These are phyloP conservation scores for Phalaenopsis aphrodite DNA, from an alignment of 106 monocot genomes.

Conservation along the genomic window DNA sequence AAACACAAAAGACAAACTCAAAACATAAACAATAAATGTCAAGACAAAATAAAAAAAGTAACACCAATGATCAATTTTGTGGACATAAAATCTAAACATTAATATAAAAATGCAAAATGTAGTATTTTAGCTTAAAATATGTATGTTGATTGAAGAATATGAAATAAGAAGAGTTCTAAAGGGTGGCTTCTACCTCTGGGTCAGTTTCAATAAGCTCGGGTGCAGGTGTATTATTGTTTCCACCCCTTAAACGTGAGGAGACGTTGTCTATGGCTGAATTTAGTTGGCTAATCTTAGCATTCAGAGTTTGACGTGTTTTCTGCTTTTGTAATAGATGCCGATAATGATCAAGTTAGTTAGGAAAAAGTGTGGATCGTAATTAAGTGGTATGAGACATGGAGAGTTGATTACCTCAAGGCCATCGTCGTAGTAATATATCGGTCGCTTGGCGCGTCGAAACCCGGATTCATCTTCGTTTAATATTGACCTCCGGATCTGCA, in stretches of 20 bases:
- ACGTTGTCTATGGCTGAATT: constrained; percentile 90
- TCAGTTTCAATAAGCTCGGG: constrained; percentile 16
- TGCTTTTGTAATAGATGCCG: constrained; percentile 17
- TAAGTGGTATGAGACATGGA: background rate
- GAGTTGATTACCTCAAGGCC: constrained; percentile 56
- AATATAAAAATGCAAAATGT: too few relatives aligned
- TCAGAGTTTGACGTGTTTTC: constrained; percentile 84
- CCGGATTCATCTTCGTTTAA: constrained; percentile 86
- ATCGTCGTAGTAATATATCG: constrained; percentile 71
- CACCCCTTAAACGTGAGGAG: constrained; percentile 68
- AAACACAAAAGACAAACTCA: too few relatives aligned
- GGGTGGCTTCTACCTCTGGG: constrained; percentile 14
- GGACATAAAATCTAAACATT: too few relatives aligned
- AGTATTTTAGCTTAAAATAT: background rate
- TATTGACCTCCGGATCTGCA: constrained; percentile 70
- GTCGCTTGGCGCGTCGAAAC: constrained; percentile 50
- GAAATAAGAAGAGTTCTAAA: background rate
- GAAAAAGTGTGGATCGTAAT: background rate
- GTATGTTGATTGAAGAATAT: background rate
- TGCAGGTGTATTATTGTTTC: constrained; percentile 21
- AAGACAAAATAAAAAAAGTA: too few relatives aligned
- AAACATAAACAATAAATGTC: too few relatives aligned
- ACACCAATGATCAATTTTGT: too few relatives aligned
- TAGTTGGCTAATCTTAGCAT: constrained; percentile 68
- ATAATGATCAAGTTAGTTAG: background rate